Percentiles rank a stretch among this genome's conserved stretches.
These are phyloP conservation scores for Cladosporium cucumerinum DNA, from an alignment of 2,329 filamentous ascomycete species.

Conservation along the genomic window DNA sequence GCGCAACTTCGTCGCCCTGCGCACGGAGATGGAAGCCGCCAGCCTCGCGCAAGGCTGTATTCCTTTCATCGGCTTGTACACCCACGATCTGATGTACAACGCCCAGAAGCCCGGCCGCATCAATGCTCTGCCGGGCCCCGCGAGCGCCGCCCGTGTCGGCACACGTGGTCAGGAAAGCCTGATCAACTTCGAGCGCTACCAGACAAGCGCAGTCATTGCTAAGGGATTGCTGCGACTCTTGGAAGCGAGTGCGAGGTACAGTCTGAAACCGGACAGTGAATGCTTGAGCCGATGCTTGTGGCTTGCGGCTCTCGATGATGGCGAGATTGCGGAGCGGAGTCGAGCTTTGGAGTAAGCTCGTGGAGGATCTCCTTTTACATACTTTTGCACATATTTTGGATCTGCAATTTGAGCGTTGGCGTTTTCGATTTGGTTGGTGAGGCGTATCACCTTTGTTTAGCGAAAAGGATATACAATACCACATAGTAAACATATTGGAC, in stretches of 20 bases:
- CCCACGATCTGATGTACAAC: conserved; percentile 79
- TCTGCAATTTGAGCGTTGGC: conserved; percentile 1
- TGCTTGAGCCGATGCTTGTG: conserved; percentile 79
- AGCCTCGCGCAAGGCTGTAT: conserved; percentile 68
- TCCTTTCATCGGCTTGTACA: conserved; percentile 78
- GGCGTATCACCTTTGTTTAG: not conserved
- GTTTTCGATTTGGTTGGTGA: not conserved
- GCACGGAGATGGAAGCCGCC: conserved; percentile 70
- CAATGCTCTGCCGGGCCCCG: conserved; percentile 38
- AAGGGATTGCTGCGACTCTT: conserved; percentile 77
- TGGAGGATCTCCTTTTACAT: not conserved
- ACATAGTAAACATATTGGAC: not conserved
- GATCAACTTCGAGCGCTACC: conserved; percentile 80
- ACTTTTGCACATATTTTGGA: not conserved
- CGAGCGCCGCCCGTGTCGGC: not conserved
- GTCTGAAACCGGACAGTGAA: conserved; percentile 70
- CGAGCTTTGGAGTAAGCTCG: conserved; percentile 26
- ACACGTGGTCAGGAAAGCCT: conserved; percentile 55
- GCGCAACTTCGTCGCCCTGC: conserved; percentile 72
- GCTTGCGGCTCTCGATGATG: conserved; percentile 72
- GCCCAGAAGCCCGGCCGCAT: conserved; percentile 74
- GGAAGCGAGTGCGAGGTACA: conserved; percentile 72
- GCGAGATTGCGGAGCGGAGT: conserved; percentile 57
- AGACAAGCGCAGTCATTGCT: conserved; percentile 70
- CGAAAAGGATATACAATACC: not conserved